Evolutionary conservation across 208 protist genomes (phyloP), one percentile per base, ranked within the genome.

Genomic region (Leishmania gerbilli): DNA sequence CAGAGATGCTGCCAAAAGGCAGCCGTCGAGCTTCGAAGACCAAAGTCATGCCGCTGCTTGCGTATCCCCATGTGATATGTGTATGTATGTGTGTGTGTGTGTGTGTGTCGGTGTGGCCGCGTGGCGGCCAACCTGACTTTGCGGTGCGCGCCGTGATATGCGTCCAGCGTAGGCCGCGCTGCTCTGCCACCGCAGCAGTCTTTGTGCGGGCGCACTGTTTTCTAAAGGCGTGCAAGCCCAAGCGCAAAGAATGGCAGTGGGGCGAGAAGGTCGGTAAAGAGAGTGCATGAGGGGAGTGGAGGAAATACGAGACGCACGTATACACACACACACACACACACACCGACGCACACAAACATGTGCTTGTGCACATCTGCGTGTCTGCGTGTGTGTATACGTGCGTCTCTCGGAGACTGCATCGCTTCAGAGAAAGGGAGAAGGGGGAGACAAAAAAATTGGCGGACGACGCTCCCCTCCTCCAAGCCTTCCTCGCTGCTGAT

Each of bases 1-100:
- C 88, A 31, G 71, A 79, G 76, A 91, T 78, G 62, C 47, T 34
- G 17, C 79, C 82, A 76, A 97, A 94, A 37, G 90, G 91, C 55
- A 97, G 74, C n/a, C 79, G 62, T 37, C 86, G 79, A 21, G 92
- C 92, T 76, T 95, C 92, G 79, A 95, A 95, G 1, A 97, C 93
- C 80, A 94, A 94, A 0, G 88, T 83, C 89, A 95, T 95, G 40
- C 7, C 40, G 60, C 27, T 56, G 37, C 45, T 64, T 31, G 24
- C 5, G 21, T 64, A 31, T 37, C 34, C 13, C 4, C 8, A 40
- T 40, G 19, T 53, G 69, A 5, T 68, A 68, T 68, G 64, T n/a
- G 31, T 21, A 0, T 49, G 67, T 49, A 0, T 71, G 40, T 47
- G 15, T 7, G 17, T n/a, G 37, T 68, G 62, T n/a, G 4, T 47